phyloP scores from a whole-genome alignment of 345 rosid species.

The Gossypium stocksii region DNA sequence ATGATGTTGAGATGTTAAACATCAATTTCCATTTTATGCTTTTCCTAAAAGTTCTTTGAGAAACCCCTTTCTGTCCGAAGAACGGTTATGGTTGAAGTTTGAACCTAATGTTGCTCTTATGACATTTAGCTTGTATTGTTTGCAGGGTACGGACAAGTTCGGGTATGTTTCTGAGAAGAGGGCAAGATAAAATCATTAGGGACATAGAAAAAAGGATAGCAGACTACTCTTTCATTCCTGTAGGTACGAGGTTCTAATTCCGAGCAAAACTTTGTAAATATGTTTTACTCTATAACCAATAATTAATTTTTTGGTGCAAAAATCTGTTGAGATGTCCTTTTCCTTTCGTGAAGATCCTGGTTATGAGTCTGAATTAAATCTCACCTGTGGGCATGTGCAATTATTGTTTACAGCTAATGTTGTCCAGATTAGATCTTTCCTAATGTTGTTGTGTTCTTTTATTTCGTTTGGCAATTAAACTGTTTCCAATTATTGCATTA shows the following conservation, averaged over 20 bases:
- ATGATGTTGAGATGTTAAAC: not conserved
- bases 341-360: not conserved
- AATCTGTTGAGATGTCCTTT: not conserved
- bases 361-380: not conserved
- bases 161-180: slow-evolving; percentile 82
- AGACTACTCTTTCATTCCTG: slow-evolving; percentile 76
- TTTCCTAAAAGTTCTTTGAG: not conserved
- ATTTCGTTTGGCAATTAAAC: not conserved
- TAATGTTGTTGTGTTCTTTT: not conserved
- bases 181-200: slow-evolving; percentile 54
- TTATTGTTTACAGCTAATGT: not conserved
- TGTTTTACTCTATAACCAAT: not conserved
- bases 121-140: slow-evolving; percentile 5
- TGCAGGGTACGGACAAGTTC: slow-evolving; percentile 88
- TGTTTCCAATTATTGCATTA: not conserved
- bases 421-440: not conserved
- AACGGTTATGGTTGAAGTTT: not conserved
- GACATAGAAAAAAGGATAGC: slow-evolving; percentile 84
- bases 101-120: slow-evolving; percentile 13
- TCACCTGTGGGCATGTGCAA: not conserved
- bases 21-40: not conserved
- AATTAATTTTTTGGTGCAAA: not conserved
- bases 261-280: not conserved
- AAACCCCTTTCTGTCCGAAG: not conserved
- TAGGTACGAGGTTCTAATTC: slow-evolving; percentile 39